Evolutionary conservation across 2,329 filamentous ascomycete genomes (phyloP).

Genomic region (Lasiodiplodia sp.): DNA sequence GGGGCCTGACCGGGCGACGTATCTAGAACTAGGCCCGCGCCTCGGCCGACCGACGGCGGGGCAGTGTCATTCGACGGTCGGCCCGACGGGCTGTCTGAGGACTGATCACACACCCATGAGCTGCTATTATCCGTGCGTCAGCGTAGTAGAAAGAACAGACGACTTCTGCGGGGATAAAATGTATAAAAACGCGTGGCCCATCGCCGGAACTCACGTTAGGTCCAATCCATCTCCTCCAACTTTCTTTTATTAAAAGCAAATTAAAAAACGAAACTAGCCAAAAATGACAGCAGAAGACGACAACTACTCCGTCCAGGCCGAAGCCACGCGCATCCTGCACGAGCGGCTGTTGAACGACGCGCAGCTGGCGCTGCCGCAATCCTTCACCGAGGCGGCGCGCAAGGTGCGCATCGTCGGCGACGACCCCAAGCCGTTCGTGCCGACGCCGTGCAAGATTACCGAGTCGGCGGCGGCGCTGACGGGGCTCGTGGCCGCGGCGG

Average conservation of each 20-base stretch:
- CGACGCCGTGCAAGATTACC: conserved; percentile 29
- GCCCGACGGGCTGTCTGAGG: too few relatives aligned
- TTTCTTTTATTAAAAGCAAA: background rate
- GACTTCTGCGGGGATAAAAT: background rate
- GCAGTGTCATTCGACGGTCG: background rate
- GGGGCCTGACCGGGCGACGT: background rate
- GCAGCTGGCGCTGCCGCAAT: background rate
- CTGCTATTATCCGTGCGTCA: background rate
- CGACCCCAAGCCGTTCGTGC: conserved; percentile 26
- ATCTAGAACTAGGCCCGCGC: background rate
- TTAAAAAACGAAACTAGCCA: background rate
- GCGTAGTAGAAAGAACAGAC: too few relatives aligned
- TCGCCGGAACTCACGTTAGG: too few relatives aligned
- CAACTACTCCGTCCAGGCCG: conserved; percentile 24
- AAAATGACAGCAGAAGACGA: background rate
- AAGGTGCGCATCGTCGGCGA: conserved; percentile 24
- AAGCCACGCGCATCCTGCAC: conserved; percentile 21
- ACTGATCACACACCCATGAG: too few relatives aligned
- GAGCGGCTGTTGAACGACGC: conserved; percentile 7
- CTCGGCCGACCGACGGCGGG: background rate
- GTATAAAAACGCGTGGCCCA: background rate
- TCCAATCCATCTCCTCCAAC: background rate
- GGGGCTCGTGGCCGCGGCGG: conserved; percentile 23
- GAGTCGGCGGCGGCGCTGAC: conserved; percentile 23
- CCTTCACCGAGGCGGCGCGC: conserved; percentile 9